Conservation (phyloP, 2,329 filamentous ascomycete genomes). For the Dothideomycetes sp. region DNA sequence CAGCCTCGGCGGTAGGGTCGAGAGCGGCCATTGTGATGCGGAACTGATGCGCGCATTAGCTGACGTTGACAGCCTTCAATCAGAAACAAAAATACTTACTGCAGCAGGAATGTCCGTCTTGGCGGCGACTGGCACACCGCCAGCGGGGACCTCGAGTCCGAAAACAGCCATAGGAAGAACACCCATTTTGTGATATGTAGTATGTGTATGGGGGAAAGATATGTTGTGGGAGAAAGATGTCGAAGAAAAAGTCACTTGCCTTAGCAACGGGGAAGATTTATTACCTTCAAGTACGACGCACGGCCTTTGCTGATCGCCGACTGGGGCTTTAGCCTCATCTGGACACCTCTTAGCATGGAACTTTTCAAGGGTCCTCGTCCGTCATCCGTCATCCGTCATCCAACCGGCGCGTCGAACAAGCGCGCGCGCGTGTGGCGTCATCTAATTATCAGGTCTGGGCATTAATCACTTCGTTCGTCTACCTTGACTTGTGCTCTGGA, state of each 20-base stretch:
- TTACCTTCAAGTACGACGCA: no score
- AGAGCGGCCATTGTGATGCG: slow-evolving; percentile 98
- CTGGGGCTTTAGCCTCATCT: no score
- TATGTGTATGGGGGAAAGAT: slow-evolving; percentile 5
- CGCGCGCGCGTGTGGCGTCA: no score
- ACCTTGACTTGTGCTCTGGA: no score
- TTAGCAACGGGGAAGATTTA: neutral
- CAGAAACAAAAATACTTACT: slow-evolving; percentile 51
- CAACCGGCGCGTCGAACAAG: no score
- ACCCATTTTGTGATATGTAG: slow-evolving; percentile 11
- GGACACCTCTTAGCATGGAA: no score
- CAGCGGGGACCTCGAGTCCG: slow-evolving; percentile 80
- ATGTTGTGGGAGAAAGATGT: slow-evolving; percentile 4
- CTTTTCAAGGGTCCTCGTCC: no score
- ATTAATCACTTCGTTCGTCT: no score
- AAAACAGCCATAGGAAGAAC: slow-evolving; percentile 61
- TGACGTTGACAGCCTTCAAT: neutral
- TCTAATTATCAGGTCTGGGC: no score
- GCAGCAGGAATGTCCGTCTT: slow-evolving; percentile 69
- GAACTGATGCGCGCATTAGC: slow-evolving; percentile 48
- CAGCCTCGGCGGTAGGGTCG: slow-evolving; percentile 65
- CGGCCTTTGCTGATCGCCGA: no score
- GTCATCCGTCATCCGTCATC: no score
- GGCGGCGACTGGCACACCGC: slow-evolving; percentile 71
- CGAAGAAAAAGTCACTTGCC: slow-evolving; percentile 1